Evolutionary conservation across 2,329 filamentous ascomycete species (phyloP), one percentile per base, ranked within the genome.

Genomic region (Penicillium sp.): DNA sequence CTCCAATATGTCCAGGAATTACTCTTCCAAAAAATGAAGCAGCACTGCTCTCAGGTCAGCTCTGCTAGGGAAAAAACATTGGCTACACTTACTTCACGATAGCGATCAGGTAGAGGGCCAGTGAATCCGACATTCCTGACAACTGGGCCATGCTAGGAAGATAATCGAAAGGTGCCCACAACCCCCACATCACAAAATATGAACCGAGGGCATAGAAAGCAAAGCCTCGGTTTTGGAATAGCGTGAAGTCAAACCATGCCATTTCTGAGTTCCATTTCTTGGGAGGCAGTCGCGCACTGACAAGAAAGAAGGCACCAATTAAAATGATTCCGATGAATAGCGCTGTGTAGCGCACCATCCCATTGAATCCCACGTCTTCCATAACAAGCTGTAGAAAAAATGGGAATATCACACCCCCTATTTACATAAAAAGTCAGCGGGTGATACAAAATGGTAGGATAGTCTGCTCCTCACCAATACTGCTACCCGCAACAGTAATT

Each of bases 151-250:
- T 64, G 43, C 58, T 61, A 23, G 60, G 51, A 19, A 64, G 29
- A 58, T 64, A 69, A 48, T 69, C 64, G 46, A 69, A 66, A 2
- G 66, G 66, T 13, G 58, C 64, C 66, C 64, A 69, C 3, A 66
- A 43, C 25, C 67, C 66, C 67, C 66, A 66, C 69, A 68, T 67
- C 7, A 58, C 57, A 14, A 70, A 53, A 37, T 62, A 72, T 23
- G 67, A 60, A 3, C 69, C 69, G 6, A 66, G n/a, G 3, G 60
- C 54, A 46, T 70, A 71, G 48, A 46, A 53, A 13, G 42, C 42
- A 53, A 53, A 50, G 16, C 48, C 48, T 16, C 25, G 21, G 13
- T 44, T 44, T 23, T 44, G 26, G 23, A 44, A 44, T 1, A 44
- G 42, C 13, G 14, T 44, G 9, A 44, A 3, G 21, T 44, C 42